Conservation (phyloP, 371 early-diverging fungal genomes). For the Mucor racemosus region DNA sequence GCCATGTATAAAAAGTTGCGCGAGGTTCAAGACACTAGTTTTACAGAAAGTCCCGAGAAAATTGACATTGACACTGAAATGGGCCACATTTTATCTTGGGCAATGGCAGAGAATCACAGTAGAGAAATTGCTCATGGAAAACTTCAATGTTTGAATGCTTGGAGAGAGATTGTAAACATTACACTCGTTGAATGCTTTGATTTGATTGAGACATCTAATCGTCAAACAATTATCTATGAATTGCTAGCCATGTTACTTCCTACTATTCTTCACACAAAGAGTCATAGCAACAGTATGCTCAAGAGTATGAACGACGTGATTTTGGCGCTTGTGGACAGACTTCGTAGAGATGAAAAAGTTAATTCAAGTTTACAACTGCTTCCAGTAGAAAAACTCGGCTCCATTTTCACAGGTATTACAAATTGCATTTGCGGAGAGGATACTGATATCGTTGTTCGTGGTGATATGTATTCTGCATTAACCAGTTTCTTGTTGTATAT, state of each 20-base stretch:
- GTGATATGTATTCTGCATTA: constrained; percentile 83
- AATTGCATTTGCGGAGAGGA: constrained; percentile 67
- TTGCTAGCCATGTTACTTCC: constrained; percentile 64
- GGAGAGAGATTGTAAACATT: constrained; percentile 81
- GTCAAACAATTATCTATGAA: constrained; percentile 65
- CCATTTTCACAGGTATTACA: constrained; percentile 70
- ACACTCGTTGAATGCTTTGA: constrained; percentile 71
- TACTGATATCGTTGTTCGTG: constrained; percentile 69
- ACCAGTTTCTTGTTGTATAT: constrained; percentile 67
- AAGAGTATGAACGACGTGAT: constrained; percentile 68
- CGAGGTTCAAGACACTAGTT: constrained; percentile 11
- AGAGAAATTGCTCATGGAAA: constrained; percentile 68
- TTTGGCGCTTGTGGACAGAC: constrained; percentile 46
- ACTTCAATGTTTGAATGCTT: constrained; percentile 69
- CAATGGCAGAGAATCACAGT: constrained; percentile 67
- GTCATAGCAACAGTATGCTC: constrained; percentile 51
- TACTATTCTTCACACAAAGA: constrained; percentile 47
- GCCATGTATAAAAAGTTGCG: constrained; percentile 51
- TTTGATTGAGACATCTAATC: constrained; percentile 58
- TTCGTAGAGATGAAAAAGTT: constrained; percentile 10
- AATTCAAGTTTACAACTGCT: constrained; percentile 45
- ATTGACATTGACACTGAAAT: constrained; percentile 52
- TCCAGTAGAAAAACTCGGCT: constrained; percentile 58
- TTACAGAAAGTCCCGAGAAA: constrained; percentile 7
- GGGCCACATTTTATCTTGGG: constrained; percentile 54